Base-by-base conservation (phyloP, 345 rosid species). In the Zanthoxylum bungeanum region DNA sequence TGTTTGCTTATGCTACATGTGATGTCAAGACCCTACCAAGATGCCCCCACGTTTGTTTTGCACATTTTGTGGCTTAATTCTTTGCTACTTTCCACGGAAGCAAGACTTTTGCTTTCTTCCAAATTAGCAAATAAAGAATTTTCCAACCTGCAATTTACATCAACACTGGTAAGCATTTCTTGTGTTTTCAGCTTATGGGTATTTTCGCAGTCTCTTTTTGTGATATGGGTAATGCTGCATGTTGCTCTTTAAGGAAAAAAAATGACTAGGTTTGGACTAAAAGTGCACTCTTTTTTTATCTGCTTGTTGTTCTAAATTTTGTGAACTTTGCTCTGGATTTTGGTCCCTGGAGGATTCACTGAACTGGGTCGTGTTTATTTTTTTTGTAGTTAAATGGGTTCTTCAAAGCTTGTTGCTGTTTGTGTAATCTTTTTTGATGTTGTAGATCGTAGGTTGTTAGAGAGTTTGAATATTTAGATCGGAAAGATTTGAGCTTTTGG, bases 1-100 rank as follows among this genome's bases (percentile, higher is more conserved):
- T 22, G 66, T 69, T 51, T 31, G 65, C 57, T 7, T 61, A 69
- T 75, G 60, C 39, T 7, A 25, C 87, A 82, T 82, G 87, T 75
- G 84, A 73, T 51, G 73, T 25, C 46, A 69, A 62, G 77, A 61
- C 73, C 39, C 22, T 10, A 17, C 47, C 71, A 78, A 86, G 91
- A 88, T 77, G 94, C 82, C 84, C 82, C 90, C 98, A 91, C 98
- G 98, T 91, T 91, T 73, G 52, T 71, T 71, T 72, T 79, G 75
- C 91, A 77, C 73, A 69, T 70, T 73, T 85, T 79, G 76, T 81
- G 83, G 84, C 27, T 67, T 59, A 52, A 33, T 60, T 50, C 74
- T 73, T 59, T 55, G 7, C 76, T 64, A 36, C 62, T 49, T 71
- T 57, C 74, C 69, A 69, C 42, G 24, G 60, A 69, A 19, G 9